These are phyloP conservation scores for Salix caprea DNA, from an alignment of 345 rosid species.

Conservation along the genomic window DNA sequence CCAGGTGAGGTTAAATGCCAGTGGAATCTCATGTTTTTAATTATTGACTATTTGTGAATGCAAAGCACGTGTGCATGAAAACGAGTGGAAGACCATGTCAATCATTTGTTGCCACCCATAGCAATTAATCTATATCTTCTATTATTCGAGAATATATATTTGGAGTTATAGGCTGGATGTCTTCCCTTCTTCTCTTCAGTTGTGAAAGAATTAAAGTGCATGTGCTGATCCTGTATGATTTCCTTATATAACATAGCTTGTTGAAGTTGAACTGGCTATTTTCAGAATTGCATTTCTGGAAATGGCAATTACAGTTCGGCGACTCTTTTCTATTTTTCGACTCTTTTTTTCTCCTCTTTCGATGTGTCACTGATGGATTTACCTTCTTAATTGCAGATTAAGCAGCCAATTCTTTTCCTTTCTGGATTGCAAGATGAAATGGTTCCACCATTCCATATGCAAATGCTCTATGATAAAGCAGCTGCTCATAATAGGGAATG, in stretches of 20 bases:
- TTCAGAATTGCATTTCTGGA: background rate
- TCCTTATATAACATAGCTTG: background rate
- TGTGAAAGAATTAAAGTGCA: background rate
- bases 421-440: conserved; percentile 98
- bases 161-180: background rate
- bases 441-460: conserved; percentile 95
- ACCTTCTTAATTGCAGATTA: conserved; percentile 49
- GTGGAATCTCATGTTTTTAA: conserved; percentile 5
- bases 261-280: conserved; percentile 1
- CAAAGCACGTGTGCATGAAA: background rate
- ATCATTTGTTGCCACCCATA: background rate
- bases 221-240: background rate
- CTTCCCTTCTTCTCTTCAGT: background rate
- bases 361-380: conserved; percentile 5
- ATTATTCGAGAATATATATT: background rate
- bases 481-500: conserved; percentile 73
- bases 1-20: conserved; percentile 48
- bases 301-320: background rate
- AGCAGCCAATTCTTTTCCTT: conserved; percentile 87
- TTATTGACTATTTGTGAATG: background rate
- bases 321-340: background rate
- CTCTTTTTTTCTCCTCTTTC: background rate
- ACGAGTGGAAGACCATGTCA: background rate
- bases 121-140: background rate
- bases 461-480: conserved; percentile 82